These are phyloP conservation scores for Hyaloscypha variabilis DNA, from an alignment of 495 filamentous ascomycete genomes.

Conservation along the genomic window DNA sequence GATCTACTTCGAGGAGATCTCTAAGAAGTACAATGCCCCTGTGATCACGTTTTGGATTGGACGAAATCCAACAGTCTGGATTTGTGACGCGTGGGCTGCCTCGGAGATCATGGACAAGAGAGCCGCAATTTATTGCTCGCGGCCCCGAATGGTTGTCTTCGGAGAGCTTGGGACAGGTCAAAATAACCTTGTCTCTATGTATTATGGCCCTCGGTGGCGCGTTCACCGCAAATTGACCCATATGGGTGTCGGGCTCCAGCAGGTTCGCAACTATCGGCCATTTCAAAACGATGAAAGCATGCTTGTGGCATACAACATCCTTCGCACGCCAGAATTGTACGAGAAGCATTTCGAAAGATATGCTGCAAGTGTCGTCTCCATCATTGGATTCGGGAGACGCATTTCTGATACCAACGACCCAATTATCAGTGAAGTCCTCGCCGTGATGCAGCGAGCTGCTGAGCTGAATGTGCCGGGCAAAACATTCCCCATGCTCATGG, in stretches of 20 bases:
- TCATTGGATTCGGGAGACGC: constrained; percentile 63
- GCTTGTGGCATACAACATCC: constrained; percentile 53
- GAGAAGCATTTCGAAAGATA: constrained; percentile 67
- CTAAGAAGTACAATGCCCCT: constrained; percentile 53
- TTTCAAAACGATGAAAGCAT: constrained; percentile 64
- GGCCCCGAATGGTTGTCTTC: constrained; percentile 57
- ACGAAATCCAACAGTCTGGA: constrained; percentile 65
- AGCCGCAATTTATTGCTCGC: constrained; percentile 56
- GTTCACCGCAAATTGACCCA: constrained; percentile 65
- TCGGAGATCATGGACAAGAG: constrained; percentile 58
- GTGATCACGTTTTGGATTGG: constrained; percentile 68
- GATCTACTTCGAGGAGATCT: constrained; percentile 64
- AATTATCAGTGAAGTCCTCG: constrained; percentile 63
- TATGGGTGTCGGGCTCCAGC: constrained; percentile 60
- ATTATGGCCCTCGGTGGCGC: constrained; percentile 61
- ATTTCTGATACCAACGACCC: constrained; percentile 60
- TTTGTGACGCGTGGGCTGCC: constrained; percentile 65
- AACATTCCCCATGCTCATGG: constrained; percentile 61
- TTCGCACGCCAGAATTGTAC: constrained; percentile 50
- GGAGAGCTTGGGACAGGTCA: constrained; percentile 63
- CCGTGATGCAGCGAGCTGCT: constrained; percentile 65
- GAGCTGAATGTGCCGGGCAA: constrained; percentile 67
- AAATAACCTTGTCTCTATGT: constrained; percentile 61
- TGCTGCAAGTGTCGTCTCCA: constrained; percentile 65
- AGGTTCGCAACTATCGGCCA: constrained; percentile 57